Evolutionary conservation across 2,329 filamentous ascomycete species (phyloP).

Genomic region (Botryosphaeria agaves): DNA sequence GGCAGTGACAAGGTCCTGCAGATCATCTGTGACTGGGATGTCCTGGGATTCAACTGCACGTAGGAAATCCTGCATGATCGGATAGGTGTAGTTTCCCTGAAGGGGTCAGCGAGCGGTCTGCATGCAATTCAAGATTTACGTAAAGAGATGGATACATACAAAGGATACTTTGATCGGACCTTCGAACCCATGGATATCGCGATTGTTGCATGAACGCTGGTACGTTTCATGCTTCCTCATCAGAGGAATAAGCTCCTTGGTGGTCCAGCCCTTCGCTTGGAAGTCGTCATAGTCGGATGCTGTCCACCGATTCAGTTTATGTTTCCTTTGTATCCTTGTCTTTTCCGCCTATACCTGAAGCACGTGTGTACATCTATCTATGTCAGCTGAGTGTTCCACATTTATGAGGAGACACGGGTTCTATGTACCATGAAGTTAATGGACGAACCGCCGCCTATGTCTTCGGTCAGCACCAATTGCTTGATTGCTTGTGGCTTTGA

Average conservation of each 20-base stretch:
- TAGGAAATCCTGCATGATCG: slow-evolving; percentile 68
- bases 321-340: too few species aligned
- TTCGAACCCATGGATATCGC: slow-evolving; percentile 57
- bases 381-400: too few species aligned
- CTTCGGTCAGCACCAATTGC: too few species aligned
- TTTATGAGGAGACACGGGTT: too few species aligned
- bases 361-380: slow-evolving; percentile 57
- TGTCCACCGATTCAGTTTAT: too few species aligned
- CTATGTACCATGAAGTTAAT: slow-evolving; percentile 56
- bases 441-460: slow-evolving; percentile 51
- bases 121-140: background rate
- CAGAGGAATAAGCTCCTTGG: slow-evolving; percentile 54
- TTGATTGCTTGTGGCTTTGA: too few species aligned
- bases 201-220: slow-evolving; percentile 35
- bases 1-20: slow-evolving; percentile 52
- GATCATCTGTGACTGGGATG: slow-evolving; percentile 58
- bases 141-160: too few species aligned
- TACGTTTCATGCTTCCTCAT: slow-evolving; percentile 75
- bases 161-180: slow-evolving; percentile 73
- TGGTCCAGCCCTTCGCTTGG: slow-evolving; percentile 63
- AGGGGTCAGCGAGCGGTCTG: too few species aligned
- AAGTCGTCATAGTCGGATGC: slow-evolving; percentile 65
- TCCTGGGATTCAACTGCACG: slow-evolving; percentile 55
- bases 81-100: slow-evolving; percentile 68
- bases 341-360: too few species aligned